Percentiles rank a stretch among this genome's conserved stretches.
Conservation (phyloP, 1,284 basidiomycete genomes). For the Ganoderma lucidum region DNA sequence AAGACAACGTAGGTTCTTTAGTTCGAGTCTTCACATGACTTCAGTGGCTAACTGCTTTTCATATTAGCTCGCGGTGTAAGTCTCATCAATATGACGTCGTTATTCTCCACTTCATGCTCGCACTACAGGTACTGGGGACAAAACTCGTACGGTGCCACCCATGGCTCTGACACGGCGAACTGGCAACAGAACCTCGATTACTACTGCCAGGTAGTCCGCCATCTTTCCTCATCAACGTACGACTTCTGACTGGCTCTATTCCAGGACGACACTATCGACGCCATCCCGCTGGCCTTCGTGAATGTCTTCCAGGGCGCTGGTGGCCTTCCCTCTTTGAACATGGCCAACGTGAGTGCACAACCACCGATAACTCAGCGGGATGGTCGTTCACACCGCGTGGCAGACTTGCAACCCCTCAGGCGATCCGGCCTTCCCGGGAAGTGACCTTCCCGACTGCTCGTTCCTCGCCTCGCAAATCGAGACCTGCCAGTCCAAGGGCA, state of each 20-base stretch:
- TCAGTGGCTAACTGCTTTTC: neutral
- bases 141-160: conserved; percentile 64
- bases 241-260: neutral
- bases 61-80: conserved; percentile 11
- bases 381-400: conserved; percentile 4
- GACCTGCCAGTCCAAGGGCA: conserved; percentile 68
- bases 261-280: conserved; percentile 59
- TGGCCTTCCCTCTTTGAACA: conserved; percentile 63
- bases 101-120: neutral
- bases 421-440: conserved; percentile 58
- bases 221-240: neutral
- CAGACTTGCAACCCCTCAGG: conserved; percentile 58
- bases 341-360: conserved; percentile 59
- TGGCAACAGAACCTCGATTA: conserved; percentile 58
- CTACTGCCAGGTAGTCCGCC: conserved; percentile 54
- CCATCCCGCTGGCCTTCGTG: conserved; percentile 67
- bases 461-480: conserved; percentile 63
- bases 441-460: conserved; percentile 62
- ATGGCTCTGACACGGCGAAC: conserved; percentile 49
- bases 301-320: conserved; percentile 63
- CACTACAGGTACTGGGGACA: conserved; percentile 51
- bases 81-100: neutral
- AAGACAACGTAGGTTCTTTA: conserved; percentile 38
- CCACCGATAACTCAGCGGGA: neutral
- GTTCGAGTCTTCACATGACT: neutral